phyloP scores from a whole-genome alignment of 2,329 filamentous ascomycete genomes.

The Exophiala sideris region DNA sequence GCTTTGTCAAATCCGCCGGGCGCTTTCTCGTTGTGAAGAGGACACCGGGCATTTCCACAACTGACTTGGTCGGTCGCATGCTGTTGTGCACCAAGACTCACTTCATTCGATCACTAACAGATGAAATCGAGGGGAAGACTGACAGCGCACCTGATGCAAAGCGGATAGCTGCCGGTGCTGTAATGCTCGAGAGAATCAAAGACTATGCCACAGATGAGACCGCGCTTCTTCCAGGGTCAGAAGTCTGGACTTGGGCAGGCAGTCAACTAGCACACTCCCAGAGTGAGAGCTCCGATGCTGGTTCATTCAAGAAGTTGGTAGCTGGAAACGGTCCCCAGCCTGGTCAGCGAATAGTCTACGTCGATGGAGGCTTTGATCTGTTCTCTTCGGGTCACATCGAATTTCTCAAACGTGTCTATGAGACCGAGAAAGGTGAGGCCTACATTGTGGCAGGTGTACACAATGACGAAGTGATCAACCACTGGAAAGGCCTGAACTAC shows the following conservation, averaged over 20 bases:
- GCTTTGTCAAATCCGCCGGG: conserved; percentile 89
- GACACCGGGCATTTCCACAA: conserved; percentile 94
- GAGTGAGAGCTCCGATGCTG: conserved; percentile 55
- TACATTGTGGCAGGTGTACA: conserved; percentile 94
- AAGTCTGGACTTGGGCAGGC: conserved; percentile 78
- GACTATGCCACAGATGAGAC: conserved; percentile 87
- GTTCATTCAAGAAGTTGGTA: conserved; percentile 66
- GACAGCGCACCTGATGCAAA: conserved; percentile 68
- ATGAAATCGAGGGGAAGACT: conserved; percentile 65
- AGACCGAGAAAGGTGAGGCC: conserved; percentile 61
- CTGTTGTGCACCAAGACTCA: conserved; percentile 91
- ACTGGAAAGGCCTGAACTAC: conserved; percentile 96
- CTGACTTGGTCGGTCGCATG: conserved; percentile 97
- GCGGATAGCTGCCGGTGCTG: conserved; percentile 58
- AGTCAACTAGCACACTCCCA: conserved; percentile 34
- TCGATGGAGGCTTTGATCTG: conserved; percentile 93
- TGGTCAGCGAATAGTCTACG: conserved; percentile 85
- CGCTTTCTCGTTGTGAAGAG: conserved; percentile 96
- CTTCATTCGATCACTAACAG: conserved; percentile 79
- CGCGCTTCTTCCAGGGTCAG: conserved; percentile 71
- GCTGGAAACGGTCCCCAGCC: conserved; percentile 66
- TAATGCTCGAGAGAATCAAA: conserved; percentile 72
- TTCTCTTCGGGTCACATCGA: conserved; percentile 97
- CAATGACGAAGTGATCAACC: conserved; percentile 91
- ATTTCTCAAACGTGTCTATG: conserved; percentile 75